phyloP scores from a whole-genome alignment of 129 eudicot genomes.

The Sambucus nigra region DNA sequence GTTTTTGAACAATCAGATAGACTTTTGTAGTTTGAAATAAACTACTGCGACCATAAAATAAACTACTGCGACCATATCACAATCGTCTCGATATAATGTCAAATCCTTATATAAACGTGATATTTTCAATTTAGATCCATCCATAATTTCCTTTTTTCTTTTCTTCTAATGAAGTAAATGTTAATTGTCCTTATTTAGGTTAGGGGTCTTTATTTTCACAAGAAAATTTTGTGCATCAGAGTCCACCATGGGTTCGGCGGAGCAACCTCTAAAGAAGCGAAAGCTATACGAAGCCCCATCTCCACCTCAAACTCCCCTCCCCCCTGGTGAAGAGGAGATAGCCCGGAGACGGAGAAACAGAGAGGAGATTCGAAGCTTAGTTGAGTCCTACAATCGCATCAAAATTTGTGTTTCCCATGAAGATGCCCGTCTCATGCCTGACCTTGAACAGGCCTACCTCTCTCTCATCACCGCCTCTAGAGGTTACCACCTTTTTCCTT shows the following conservation, averaged over 20 bases:
- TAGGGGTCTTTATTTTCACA: too few relatives aligned
- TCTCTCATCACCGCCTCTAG: slow-evolving; percentile 66
- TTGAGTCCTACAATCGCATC: slow-evolving; percentile 48
- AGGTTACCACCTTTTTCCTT: slow-evolving; percentile 32
- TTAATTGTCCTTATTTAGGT: too few relatives aligned
- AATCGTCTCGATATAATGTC: too few relatives aligned
- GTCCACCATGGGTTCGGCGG: slow-evolving; percentile 67
- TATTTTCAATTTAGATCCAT: too few relatives aligned
- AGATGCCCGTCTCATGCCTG: slow-evolving; percentile 40
- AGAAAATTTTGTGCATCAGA: too few relatives aligned
- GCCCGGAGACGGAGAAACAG: slow-evolving; percentile 48
- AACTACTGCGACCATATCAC: too few relatives aligned
- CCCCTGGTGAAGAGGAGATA: slow-evolving; percentile 54
- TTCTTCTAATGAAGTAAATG: too few relatives aligned
- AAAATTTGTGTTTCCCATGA: slow-evolving; percentile 44
- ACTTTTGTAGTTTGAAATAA: too few relatives aligned
- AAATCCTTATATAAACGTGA: too few relatives aligned
- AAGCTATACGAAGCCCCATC: slow-evolving; percentile 13
- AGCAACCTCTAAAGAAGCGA: slow-evolving; percentile 90
- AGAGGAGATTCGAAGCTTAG: slow-evolving; percentile 66
- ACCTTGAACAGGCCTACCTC: slow-evolving; percentile 66
- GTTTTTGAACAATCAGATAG: too few relatives aligned
- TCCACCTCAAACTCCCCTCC: slow-evolving; percentile 31
- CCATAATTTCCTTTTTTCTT: too few relatives aligned
- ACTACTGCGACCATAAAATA: too few relatives aligned